Conservation (phyloP, 2,329 filamentous ascomycete species). For the Pyrenophora teres region DNA sequence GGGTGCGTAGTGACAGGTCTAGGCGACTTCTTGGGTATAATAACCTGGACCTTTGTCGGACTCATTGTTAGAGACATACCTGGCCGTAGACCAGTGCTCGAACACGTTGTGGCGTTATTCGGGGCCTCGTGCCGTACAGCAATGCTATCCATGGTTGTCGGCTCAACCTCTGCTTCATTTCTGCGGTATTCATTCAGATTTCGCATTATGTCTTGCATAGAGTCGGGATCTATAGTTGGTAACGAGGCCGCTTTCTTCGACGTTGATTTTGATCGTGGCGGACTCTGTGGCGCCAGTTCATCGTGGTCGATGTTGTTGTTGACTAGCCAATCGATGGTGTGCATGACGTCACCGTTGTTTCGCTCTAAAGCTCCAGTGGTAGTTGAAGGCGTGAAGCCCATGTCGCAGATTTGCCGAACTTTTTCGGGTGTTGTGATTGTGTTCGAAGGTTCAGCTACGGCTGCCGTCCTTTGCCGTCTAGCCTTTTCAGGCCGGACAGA, state of each 20-base stretch:
- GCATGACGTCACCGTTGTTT: slow-evolving; percentile 37
- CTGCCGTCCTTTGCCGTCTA: slow-evolving; percentile 32
- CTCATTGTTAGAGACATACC: slow-evolving; percentile 7
- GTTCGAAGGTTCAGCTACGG: slow-evolving; percentile 5
- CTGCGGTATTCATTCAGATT: slow-evolving; percentile 9
- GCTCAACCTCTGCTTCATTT: background rate
- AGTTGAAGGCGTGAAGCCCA: slow-evolving; percentile 43
- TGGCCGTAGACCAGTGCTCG: background rate
- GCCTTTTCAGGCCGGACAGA: slow-evolving; percentile 37
- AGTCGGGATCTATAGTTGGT: slow-evolving; percentile 1
- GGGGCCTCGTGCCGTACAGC: background rate
- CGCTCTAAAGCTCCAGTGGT: slow-evolving; percentile 31
- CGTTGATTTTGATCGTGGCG: slow-evolving; percentile 11
- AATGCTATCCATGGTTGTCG: background rate
- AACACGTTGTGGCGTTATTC: background rate
- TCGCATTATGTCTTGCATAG: slow-evolving; percentile 9
- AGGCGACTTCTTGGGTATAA: slow-evolving; percentile 26
- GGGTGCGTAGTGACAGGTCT: slow-evolving; percentile 3
- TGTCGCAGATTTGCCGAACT: slow-evolving; percentile 41
- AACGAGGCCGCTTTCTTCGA: background rate
- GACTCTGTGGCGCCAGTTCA: slow-evolving; percentile 33
- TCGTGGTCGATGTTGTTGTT: slow-evolving; percentile 32
- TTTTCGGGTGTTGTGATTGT: slow-evolving; percentile 34
- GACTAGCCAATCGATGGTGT: slow-evolving; percentile 41
- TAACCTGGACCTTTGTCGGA: slow-evolving; percentile 30